Evolutionary conservation across 78 protist species (phyloP).

Genomic region (Capsaspora owczarzaki): DNA sequence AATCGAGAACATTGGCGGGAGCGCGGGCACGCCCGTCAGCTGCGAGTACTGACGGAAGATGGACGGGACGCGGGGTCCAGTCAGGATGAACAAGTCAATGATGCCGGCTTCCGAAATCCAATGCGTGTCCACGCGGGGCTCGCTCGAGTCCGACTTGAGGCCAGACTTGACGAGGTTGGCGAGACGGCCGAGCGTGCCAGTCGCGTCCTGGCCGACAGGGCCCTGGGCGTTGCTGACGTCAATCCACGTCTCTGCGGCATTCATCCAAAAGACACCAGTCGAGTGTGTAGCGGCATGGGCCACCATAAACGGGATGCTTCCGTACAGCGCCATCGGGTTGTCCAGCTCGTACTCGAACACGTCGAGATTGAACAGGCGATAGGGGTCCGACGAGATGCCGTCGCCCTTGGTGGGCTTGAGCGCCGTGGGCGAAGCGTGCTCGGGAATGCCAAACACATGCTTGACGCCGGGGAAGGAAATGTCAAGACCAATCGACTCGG

Average conservation of each 20-base stretch:
- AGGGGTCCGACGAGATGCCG: constrained; percentile 62
- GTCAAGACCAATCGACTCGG: constrained; percentile 54
- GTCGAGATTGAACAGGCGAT: constrained; percentile 90
- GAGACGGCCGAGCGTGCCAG: neutral
- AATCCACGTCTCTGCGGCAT: constrained; percentile 88
- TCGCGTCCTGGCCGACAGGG: too few relatives aligned
- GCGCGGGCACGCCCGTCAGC: constrained; percentile 69
- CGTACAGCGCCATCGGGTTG: constrained; percentile 86
- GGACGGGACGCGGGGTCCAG: constrained; percentile 64
- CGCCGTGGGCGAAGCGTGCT: constrained; percentile 65
- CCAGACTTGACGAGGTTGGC: neutral
- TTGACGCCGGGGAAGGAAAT: constrained; percentile 46
- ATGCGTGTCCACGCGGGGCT: constrained; percentile 39
- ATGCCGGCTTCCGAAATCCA: constrained; percentile 84
- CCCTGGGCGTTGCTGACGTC: constrained; percentile 48
- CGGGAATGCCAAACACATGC: constrained; percentile 86
- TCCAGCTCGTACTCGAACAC: constrained; percentile 89
- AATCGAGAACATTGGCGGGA: constrained; percentile 86
- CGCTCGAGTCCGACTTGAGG: neutral
- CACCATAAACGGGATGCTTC: constrained; percentile 84
- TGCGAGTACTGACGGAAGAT: constrained; percentile 59
- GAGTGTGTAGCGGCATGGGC: constrained; percentile 48
- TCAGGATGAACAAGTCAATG: constrained; percentile 78
- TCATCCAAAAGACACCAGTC: constrained; percentile 80
- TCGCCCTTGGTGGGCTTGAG: constrained; percentile 36